Conservation (phyloP, 257 asterid genomes). For the Solanum gandarillasii region DNA sequence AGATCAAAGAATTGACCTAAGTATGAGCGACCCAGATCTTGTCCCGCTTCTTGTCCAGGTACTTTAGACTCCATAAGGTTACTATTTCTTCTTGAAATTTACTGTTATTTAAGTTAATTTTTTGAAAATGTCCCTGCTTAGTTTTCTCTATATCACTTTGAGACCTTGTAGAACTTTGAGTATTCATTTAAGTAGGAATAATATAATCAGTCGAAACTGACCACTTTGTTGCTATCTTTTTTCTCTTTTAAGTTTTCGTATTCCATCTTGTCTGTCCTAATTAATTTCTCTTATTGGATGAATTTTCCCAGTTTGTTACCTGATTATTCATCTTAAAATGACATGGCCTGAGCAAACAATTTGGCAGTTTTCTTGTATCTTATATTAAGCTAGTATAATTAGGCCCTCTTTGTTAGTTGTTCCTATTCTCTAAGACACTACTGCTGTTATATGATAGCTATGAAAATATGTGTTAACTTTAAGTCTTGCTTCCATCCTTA, state of each 20-base stretch:
- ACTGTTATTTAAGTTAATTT: neutral
- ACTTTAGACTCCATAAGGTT: slow-evolving; percentile 6
- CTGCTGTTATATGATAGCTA: neutral
- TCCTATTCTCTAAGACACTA: neutral
- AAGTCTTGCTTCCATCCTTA: neutral
- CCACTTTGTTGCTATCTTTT: neutral
- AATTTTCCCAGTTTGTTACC: neutral
- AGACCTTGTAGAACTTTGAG: neutral
- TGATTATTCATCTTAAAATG: neutral
- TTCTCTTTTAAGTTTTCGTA: neutral
- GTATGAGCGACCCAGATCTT: slow-evolving; percentile 98
- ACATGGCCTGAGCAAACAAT: neutral
- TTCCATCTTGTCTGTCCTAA: neutral
- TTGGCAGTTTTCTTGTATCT: neutral
- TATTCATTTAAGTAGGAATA: neutral
- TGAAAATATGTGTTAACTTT: neutral
- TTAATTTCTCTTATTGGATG: neutral
- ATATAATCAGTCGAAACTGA: neutral
- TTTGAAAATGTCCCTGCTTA: neutral
- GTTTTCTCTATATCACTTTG: neutral
- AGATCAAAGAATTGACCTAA: slow-evolving; percentile 85
- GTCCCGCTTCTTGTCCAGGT: slow-evolving; percentile 97
- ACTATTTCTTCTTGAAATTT: neutral
- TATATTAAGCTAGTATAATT: neutral
- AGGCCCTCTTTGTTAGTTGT: neutral